Evolutionary conservation across 2,329 filamentous ascomycete genomes (phyloP).

Genomic region (Torrubiella hemipterigena): DNA sequence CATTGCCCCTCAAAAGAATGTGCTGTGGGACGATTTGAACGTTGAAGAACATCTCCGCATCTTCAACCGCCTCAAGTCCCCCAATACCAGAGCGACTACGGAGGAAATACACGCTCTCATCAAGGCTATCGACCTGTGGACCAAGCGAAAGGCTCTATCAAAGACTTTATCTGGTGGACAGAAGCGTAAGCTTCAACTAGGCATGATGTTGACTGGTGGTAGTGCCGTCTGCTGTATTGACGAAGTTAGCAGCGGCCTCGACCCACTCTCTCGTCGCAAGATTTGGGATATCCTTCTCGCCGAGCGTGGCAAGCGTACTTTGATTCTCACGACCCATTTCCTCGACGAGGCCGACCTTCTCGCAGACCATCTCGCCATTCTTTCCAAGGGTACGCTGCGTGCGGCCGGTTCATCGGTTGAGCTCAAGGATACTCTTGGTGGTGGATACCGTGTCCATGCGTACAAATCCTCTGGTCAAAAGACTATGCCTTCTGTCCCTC

Average conservation of each 20-base stretch:
- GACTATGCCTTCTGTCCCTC: conserved; percentile 38
- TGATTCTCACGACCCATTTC: conserved; percentile 86
- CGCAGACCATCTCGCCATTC: conserved; percentile 76
- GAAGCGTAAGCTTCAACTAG: conserved; percentile 82
- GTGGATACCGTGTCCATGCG: conserved; percentile 73
- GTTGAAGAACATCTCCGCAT: conserved; percentile 75
- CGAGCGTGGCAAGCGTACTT: conserved; percentile 69
- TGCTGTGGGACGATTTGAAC: conserved; percentile 81
- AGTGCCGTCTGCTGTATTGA: conserved; percentile 83
- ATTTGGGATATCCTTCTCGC: conserved; percentile 89
- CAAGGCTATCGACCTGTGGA: conserved; percentile 57
- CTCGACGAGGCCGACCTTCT: conserved; percentile 86
- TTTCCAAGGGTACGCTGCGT: conserved; percentile 74
- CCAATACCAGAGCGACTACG: conserved; percentile 39
- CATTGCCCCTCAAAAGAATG: conserved; percentile 86
- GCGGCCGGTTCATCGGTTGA: conserved; percentile 77
- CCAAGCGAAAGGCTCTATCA: conserved; percentile 60
- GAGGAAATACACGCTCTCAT: conserved; percentile 53
- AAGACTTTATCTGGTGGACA: conserved; percentile 81
- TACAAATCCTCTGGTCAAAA: conserved; percentile 42
- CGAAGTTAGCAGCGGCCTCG: conserved; percentile 79
- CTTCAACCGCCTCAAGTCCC: conserved; percentile 72
- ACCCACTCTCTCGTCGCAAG: conserved; percentile 75
- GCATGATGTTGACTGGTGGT: conserved; percentile 90
- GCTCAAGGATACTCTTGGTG: conserved; percentile 70